These are phyloP conservation scores for Pleochaeta shiraiana DNA, from an alignment of 2,329 filamentous ascomycete genomes.

Conservation along the genomic window DNA sequence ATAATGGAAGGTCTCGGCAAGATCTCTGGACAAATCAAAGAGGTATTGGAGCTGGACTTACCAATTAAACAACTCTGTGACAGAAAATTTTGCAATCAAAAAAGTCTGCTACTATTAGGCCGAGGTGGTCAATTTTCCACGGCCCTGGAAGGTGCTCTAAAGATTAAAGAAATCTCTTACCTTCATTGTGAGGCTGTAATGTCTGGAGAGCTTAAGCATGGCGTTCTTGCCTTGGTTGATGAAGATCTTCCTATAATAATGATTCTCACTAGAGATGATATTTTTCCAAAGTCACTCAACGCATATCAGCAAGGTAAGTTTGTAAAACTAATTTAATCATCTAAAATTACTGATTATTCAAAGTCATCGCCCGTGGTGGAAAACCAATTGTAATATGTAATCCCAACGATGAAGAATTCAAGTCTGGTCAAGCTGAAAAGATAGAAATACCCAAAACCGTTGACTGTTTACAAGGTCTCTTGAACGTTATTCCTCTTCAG, in stretches of 20 bases:
- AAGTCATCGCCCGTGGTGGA: constrained; percentile 84
- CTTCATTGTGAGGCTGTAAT: constrained; percentile 99
- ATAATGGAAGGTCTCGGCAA: constrained; percentile 86
- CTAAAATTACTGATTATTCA: constrained; percentile 14
- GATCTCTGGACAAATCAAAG: constrained; percentile 77
- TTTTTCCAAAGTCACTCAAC: constrained; percentile 98
- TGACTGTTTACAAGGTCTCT: constrained; percentile 83
- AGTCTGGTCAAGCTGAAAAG: constrained; percentile 71
- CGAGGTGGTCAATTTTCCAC: constrained; percentile 95
- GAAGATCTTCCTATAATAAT: constrained; percentile 99
- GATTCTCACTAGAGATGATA: constrained; percentile 89
- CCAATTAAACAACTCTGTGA: constrained; percentile 87
- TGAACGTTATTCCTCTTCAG: constrained; percentile 95
- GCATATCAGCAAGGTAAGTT: constrained; percentile 83
- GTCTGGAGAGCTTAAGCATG: constrained; percentile 98
- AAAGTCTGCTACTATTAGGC: constrained; percentile 80
- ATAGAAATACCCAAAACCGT: constrained; percentile 95
- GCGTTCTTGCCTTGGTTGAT: constrained; percentile 89
- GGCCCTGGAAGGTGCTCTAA: constrained; percentile 88
- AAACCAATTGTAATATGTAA: constrained; percentile 99
- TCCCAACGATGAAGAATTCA: constrained; percentile 71
- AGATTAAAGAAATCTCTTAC: constrained; percentile 99
- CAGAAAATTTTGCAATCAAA: constrained; percentile 90
- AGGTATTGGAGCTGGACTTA: constrained; percentile 77
- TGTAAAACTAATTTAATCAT: not conserved